Percentiles rank a stretch among this genome's conserved stretches.
These are phyloP conservation scores for Candida freyschussii DNA, from an alignment of 1,139 yeast genomes.

Conservation along the genomic window DNA sequence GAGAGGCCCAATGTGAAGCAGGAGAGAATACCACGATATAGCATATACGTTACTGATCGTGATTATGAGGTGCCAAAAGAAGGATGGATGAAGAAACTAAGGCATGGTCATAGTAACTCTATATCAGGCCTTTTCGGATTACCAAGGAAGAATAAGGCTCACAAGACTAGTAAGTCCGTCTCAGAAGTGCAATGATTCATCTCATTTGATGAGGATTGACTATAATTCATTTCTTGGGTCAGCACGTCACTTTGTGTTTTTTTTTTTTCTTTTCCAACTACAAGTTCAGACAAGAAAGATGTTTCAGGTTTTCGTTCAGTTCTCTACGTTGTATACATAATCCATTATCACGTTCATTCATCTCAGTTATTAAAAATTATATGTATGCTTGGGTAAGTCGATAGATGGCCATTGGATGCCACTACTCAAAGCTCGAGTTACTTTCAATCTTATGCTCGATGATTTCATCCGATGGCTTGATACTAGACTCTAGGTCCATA, in stretches of 20 bases:
- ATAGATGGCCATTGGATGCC: too few relatives aligned
- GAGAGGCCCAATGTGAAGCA: conserved; percentile 9
- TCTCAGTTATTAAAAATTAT: too few relatives aligned
- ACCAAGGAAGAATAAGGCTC: conserved; percentile 5
- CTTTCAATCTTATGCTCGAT: conserved; percentile 9
- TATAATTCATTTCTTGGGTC: too few relatives aligned
- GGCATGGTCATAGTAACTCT: conserved; percentile 8
- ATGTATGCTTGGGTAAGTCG: too few relatives aligned
- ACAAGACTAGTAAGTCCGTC: conserved; percentile 8
- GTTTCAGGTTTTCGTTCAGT: too few relatives aligned
- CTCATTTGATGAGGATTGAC: too few relatives aligned
- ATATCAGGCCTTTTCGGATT: conserved; percentile 10
- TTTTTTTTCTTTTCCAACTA: too few relatives aligned
- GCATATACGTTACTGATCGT: conserved; percentile 17
- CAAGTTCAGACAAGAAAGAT: too few relatives aligned
- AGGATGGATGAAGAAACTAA: conserved; percentile 12
- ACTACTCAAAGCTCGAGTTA: too few relatives aligned
- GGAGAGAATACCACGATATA: conserved; percentile 13
- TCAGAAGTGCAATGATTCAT: conserved; percentile 4
- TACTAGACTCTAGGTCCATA: conserved; percentile 16
- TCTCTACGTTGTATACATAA: too few relatives aligned
- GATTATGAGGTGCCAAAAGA: conserved; percentile 19
- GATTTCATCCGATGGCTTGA: conserved; percentile 21
- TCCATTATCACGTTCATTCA: too few relatives aligned
- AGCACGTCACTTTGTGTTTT: too few relatives aligned